Evolutionary conservation across 2,329 filamentous ascomycete genomes (phyloP).

Genomic region (Fusarium mangiferae): DNA sequence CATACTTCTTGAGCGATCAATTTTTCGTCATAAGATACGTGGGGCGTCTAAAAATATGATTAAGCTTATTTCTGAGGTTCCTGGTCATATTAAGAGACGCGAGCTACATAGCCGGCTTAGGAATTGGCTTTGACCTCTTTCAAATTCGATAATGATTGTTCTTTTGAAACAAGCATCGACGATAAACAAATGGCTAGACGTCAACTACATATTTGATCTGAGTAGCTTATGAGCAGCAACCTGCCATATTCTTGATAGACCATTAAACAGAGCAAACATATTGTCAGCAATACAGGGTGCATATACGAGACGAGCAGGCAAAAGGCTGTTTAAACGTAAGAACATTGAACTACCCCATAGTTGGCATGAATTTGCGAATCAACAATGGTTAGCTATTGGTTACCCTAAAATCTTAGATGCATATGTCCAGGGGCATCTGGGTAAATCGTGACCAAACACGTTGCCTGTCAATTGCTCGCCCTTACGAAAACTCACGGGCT

Average conservation of each 20-base stretch:
- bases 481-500: fast-evolving
- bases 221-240: neutral
- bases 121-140: no score
- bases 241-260: no score
- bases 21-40: fast-evolving
- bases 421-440: neutral
- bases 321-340: neutral
- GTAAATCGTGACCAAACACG: neutral
- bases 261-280: fast-evolving
- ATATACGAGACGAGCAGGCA: neutral
- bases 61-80: neutral
- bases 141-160: no score
- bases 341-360: neutral
- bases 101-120: fast-evolving
- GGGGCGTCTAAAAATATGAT: neutral
- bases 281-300: neutral
- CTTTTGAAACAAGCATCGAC: no score
- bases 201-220: no score
- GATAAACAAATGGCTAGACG: no score
- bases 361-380: no score
- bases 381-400: fast-evolving
- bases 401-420: neutral
- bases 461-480: neutral
- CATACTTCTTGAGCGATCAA: neutral
- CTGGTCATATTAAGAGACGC: fast-evolving